Base-by-base conservation (phyloP, 2,329 filamentous ascomycete species). In the Alternaria burnsii region DNA sequence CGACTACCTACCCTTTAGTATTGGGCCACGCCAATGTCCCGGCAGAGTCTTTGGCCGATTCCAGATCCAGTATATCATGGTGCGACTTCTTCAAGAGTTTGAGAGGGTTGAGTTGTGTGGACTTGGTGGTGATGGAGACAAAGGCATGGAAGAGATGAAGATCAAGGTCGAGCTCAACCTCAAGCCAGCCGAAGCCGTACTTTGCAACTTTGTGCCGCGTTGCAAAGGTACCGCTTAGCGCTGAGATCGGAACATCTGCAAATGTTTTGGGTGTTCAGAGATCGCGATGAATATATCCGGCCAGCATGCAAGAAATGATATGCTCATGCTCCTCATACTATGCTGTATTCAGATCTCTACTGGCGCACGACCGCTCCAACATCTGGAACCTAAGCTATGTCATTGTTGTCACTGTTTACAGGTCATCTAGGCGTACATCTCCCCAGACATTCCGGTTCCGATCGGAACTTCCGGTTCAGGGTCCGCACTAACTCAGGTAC, bases 141-240 rank as follows among this genome's bases (percentile, higher is more conserved):
- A 54, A 16, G 43, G 43, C 14, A 36, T 34, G 34, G 34, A 59
- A n/a, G 56, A 48, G 12, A 59, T 59, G 56, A 59, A 59, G 50
- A 59, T 59, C 18, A 59, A 59, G 43, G 56, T 59, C 18, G 56
- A 59, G 36, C 51, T 59, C 2, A 59, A 59, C 6, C 56, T 59
- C 3, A 59, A 59, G 50, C 53, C 50, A 9, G 56, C 56, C 14
- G 56, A 59, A 26, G 50, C 56, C 4, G 56, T 59, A 9, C 26
- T 59, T 22, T 59, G 56, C 30, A 59, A 52, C 6, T 57, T 57
- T 12, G 38, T n/a, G 44, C 18, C 55, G 4, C 46, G 55, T 20
- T 1, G 28, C 47, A 57, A 57, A 14, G 40, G 44, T n/a, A 28
- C 18, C 46, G 40, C 55, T 40, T 28, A 40, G 18, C 14, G 14